Evolutionary conservation across 164 flowering plant genomes (phyloP), one percentile per base, ranked within the genome.

Genomic region (Berberis vulgaris): DNA sequence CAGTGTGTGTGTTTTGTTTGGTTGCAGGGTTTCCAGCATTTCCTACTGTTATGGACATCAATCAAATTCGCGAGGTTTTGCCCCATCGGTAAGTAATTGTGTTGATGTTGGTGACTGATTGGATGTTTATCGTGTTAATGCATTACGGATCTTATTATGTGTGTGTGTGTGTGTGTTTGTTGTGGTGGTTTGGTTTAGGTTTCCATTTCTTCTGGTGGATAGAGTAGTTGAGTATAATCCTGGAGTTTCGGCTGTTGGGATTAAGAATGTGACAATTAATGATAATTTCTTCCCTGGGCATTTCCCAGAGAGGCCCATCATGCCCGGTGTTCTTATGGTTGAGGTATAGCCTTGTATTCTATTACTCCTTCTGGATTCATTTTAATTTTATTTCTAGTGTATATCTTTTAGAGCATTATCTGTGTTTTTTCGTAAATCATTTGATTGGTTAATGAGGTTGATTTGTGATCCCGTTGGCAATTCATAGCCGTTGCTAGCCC

Each of bases 291-390:
- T 94, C 59, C 97, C 96, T 59, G 96, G 98, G 41, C 98, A 94
- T 72, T 94, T 94, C 69, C 98, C 98, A 0, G 97, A 88, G 78
- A 87, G 98, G 76, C 98, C 98, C 11, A 94, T 94, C 49, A 91
- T 94, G 98, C 98, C 98, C 62, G 98, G 98, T 45, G 98, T 91
- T 69, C 95, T 94, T 60, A 94, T 94, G 97, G 78, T 93, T 72
- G 98, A 93, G 98, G 98, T 26, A 26, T 9, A 10, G 1, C 26
- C 26, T 26, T 26, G 26, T 26, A 26, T 26, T 26, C 26, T 26
- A 26, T 26, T 26, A 26, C 26, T 26, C 26, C 26, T 26, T 26
- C 26, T 26, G 26, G 26, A 26, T 26, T 26, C 26, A 26, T 26
- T 26, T 26, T 26, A 26, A 26, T 26, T 26, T 26, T 26, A 26